These are phyloP conservation scores for Pythium rishiriense DNA, from an alignment of 352 stramenopile genomes.

Conservation along the genomic window DNA sequence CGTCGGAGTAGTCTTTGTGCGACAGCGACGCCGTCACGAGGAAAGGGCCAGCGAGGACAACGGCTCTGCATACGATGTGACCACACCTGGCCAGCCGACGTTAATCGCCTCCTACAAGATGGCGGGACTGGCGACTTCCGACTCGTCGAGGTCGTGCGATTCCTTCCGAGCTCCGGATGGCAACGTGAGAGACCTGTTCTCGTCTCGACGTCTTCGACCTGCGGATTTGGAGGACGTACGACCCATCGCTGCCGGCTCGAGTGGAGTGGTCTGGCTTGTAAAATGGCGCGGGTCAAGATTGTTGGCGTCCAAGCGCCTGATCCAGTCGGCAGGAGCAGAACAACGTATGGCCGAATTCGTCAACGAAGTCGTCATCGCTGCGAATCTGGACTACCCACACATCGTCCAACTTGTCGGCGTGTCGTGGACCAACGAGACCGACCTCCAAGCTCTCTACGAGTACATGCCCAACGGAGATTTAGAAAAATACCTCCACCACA, in stretches of 20 bases:
- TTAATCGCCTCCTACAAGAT: neutral
- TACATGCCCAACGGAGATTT: conserved; percentile 66
- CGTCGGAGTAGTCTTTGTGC: neutral
- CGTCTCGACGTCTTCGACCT: neutral
- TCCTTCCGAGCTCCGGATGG: neutral
- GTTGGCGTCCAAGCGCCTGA: conserved; percentile 52
- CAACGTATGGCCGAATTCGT: conserved; percentile 53
- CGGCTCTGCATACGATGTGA: neutral
- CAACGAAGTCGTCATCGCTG: conserved; percentile 54
- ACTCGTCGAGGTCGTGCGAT: neutral
- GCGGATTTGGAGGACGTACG: conserved; percentile 41
- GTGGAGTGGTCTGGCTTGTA: conserved; percentile 44
- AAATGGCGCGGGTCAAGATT: conserved; percentile 39
- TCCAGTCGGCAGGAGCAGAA: conserved; percentile 35
- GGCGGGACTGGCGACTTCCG: neutral
- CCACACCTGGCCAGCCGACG: neutral
- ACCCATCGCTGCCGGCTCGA: conserved; percentile 38
- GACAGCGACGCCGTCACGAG: neutral
- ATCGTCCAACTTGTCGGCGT: conserved; percentile 50
- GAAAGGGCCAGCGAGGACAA: neutral
- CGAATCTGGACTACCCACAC: conserved; percentile 47
- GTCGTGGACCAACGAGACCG: conserved; percentile 47
- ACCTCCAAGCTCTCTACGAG: conserved; percentile 62
- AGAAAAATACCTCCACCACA: conserved; percentile 32
- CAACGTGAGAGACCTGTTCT: neutral